Evolutionary conservation across 257 asterid species (phyloP), one percentile per base, ranked within the genome.

Genomic region (Solanum infundibuliforme): DNA sequence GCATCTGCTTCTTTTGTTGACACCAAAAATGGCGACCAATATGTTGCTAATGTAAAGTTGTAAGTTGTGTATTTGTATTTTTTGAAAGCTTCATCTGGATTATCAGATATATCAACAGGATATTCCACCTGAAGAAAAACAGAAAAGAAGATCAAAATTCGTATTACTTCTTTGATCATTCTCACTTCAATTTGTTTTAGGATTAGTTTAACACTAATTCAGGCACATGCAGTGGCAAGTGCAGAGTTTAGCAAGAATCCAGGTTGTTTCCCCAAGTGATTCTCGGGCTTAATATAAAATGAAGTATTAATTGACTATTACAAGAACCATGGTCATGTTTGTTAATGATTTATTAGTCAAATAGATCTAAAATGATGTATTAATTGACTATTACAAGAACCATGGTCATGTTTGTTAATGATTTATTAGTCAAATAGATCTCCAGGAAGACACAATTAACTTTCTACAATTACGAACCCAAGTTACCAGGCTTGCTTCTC

Each of bases 1-100:
- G 92, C 92, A 60, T 90, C 94, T 0, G 92, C 89, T 83, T 87
- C 85, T 16, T 87, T 89, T 1, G 95, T 88, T 29, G 73, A 87
- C 1, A 97, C 97, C 84, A 97, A 83, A 74, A 93, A 95, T 5
- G 98, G 98, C 2, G 99, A 77, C 98, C 98, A 95, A 52, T 93
- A 95, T 90, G 93, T 95, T 83, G 98, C 93, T 10, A 97, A 88
- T 90, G 92, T 95, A 90, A 97, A 95, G 90, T 95, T 90, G 94
- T 93, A 91, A 1, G 92, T 93, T 72, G 87, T 76, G 93, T 91
- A 96, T 14, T 90, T 93, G 88, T 92, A 94, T 6, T 94, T 96
- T 83, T 89, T 91, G 94, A 89, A 86, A 41, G 95, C 94, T 85
- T 93, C 94, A 12, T 92, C 94, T 20, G 79, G 2, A 12, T 92